phyloP scores from a whole-genome alignment of 176 grass and related monocot species.

The Carex myosuroides region DNA sequence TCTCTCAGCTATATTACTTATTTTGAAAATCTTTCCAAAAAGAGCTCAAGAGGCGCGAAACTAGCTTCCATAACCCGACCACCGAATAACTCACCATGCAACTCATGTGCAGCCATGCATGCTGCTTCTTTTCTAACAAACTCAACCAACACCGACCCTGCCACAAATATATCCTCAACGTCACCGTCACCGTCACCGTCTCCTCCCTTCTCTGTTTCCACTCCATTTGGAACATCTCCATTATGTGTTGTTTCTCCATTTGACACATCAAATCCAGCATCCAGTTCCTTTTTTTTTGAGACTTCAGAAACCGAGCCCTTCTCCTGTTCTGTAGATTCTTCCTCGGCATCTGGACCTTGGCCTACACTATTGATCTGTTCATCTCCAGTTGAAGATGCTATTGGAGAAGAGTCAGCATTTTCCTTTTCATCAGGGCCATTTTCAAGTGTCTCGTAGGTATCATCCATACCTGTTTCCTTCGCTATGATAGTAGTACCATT shows the following conservation, averaged over 20 bases:
- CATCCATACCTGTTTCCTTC: conserved; percentile 11
- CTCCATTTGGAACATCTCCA: not conserved
- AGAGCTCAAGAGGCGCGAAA: conserved; percentile 47
- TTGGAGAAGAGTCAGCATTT: not conserved
- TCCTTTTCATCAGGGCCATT: conserved; percentile 25
- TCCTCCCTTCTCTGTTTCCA: not conserved
- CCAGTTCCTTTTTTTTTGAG: not conserved
- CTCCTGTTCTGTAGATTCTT: not conserved
- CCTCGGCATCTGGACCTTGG: not conserved
- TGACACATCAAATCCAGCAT: not conserved
- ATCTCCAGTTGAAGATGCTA: conserved; percentile 12
- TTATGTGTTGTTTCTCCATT: not conserved
- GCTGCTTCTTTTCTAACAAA: conserved; percentile 72
- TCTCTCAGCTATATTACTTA: conserved; percentile 14
- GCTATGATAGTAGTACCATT: conserved; percentile 2
- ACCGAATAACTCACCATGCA: conserved; percentile 63
- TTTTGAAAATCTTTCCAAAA: conserved; percentile 40
- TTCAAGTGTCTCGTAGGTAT: conserved; percentile 7
- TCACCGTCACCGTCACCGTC: no score
- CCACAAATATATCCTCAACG: conserved; percentile 24
- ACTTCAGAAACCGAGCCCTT: conserved; percentile 3
- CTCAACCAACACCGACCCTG: conserved; percentile 72
- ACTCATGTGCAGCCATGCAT: conserved; percentile 51
- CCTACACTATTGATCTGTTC: not conserved
- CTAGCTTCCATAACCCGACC: conserved; percentile 36